Percentiles rank a stretch among this genome's conserved stretches.
These are phyloP conservation scores for Aaosphaeria pasadenensis DNA, from an alignment of 2,329 filamentous ascomycete species.

Conservation along the genomic window DNA sequence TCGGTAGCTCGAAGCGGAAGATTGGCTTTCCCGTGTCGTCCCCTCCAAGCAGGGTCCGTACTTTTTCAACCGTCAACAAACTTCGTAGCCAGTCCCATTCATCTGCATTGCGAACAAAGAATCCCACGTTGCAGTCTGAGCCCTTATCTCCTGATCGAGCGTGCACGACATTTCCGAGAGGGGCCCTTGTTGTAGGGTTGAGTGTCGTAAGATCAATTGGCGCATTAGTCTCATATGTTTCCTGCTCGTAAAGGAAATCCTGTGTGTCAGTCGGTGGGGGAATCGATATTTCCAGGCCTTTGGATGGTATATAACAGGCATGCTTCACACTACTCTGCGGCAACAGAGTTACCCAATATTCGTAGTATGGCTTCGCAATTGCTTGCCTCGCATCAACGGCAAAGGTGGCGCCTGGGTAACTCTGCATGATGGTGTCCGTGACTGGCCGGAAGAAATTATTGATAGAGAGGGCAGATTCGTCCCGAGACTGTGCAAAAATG, in stretches of 20 bases:
- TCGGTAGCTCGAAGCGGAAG: slow-evolving; percentile 2
- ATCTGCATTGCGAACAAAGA: slow-evolving; percentile 19
- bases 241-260: background rate
- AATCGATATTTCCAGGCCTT: background rate
- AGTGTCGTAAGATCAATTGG: slow-evolving; percentile 20
- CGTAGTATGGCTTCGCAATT: slow-evolving; percentile 7
- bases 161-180: slow-evolving; percentile 38
- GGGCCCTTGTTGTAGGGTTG: slow-evolving; percentile 13
- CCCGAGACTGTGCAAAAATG: slow-evolving; percentile 5
- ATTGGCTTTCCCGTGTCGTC: slow-evolving; percentile 1
- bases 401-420: slow-evolving; percentile 1
- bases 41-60: slow-evolving; percentile 8
- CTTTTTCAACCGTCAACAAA: slow-evolving; percentile 5
- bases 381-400: background rate
- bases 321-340: slow-evolving; percentile 3
- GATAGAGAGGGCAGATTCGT: background rate
- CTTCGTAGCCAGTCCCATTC: slow-evolving; percentile 10
- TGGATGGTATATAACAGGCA: background rate
- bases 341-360: slow-evolving; percentile 8
- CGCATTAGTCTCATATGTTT: slow-evolving; percentile 18
- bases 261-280: background rate
- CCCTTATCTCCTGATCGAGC: slow-evolving; percentile 33
- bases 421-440: slow-evolving; percentile 1
- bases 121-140: slow-evolving; percentile 34
- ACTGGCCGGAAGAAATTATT: background rate